Conservation (phyloP, 1,139 yeast genomes). For the Saccharomyces hybrid region DNA sequence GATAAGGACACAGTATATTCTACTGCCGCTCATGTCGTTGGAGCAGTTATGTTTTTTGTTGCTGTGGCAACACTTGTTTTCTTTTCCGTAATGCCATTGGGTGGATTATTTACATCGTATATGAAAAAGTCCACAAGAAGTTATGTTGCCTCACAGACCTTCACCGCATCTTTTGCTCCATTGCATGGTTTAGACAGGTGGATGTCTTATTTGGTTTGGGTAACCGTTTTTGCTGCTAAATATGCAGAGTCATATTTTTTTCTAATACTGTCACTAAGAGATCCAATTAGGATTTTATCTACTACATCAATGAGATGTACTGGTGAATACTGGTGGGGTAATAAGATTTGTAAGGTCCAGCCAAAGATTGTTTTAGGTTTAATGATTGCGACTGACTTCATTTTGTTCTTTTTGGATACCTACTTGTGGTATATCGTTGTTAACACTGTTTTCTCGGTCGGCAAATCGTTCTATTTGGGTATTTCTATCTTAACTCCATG, state of each 20-base stretch:
- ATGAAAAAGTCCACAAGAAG: constrained; percentile 82
- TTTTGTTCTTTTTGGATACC: constrained; percentile 95
- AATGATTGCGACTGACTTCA: constrained; percentile 86
- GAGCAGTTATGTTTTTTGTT: constrained; percentile 83
- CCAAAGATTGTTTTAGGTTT: constrained; percentile 82
- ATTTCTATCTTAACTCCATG: constrained; percentile 97
- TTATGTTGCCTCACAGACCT: constrained; percentile 89
- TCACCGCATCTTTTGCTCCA: constrained; percentile 83
- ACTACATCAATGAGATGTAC: constrained; percentile 62
- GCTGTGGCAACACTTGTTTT: constrained; percentile 79
- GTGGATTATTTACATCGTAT: constrained; percentile 91
- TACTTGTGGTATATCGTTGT: constrained; percentile 97
- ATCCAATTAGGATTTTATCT: constrained; percentile 76
- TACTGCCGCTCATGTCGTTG: constrained; percentile 68
- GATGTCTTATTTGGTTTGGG: constrained; percentile 90
- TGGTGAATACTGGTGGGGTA: constrained; percentile 88
- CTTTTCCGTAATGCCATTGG: constrained; percentile 92
- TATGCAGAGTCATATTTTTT: constrained; percentile 86
- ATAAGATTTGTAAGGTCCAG: constrained; percentile 69
- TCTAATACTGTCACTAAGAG: constrained; percentile 82
- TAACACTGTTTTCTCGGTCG: constrained; percentile 92
- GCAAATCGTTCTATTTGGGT: constrained; percentile 96
- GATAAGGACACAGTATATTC: constrained; percentile 64
- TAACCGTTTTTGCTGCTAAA: constrained; percentile 80
- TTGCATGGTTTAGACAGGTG: constrained; percentile 88